Conservation (phyloP, 352 stramenopile genomes). For the Phytopythium mirpurense region DNA sequence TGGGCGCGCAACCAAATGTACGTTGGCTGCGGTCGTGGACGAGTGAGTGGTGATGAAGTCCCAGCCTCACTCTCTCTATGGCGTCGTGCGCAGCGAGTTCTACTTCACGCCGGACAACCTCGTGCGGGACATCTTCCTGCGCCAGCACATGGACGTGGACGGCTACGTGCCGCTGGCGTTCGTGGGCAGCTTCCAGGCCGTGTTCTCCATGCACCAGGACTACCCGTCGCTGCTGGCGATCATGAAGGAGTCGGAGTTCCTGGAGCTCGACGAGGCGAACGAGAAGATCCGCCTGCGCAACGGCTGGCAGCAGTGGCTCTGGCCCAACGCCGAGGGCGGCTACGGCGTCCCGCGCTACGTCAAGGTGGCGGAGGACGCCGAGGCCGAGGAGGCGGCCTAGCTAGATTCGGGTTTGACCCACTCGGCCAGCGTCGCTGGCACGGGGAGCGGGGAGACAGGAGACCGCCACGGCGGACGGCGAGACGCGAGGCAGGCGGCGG, state of each 20-base stretch:
- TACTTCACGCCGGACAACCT: slow-evolving; percentile 84
- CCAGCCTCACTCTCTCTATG: too few relatives aligned
- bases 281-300: slow-evolving; percentile 87
- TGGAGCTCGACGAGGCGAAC: slow-evolving; percentile 86
- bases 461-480: not conserved
- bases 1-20: slow-evolving; percentile 86
- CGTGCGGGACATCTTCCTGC: slow-evolving; percentile 80
- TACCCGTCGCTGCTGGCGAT: slow-evolving; percentile 72
- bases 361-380: slow-evolving; percentile 49
- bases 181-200: slow-evolving; percentile 86
- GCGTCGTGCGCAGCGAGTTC: slow-evolving; percentile 59
- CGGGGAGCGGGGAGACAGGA: not conserved
- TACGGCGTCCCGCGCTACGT: slow-evolving; percentile 87
- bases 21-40: slow-evolving; percentile 13
- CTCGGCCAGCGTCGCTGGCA: not conserved
- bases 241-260: slow-evolving; percentile 52
- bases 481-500: not conserved
- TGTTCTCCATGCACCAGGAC: slow-evolving; percentile 83
- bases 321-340: slow-evolving; percentile 81
- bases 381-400: slow-evolving; percentile 13
- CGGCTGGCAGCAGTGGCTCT: slow-evolving; percentile 87
- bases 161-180: slow-evolving; percentile 87
- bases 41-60: too few relatives aligned
- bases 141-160: slow-evolving; percentile 85
- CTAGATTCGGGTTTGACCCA: not conserved